Evolutionary conservation across 805 yeast species (phyloP), one percentile per base, ranked within the genome.

Genomic region (Myxozyma udenii): DNA sequence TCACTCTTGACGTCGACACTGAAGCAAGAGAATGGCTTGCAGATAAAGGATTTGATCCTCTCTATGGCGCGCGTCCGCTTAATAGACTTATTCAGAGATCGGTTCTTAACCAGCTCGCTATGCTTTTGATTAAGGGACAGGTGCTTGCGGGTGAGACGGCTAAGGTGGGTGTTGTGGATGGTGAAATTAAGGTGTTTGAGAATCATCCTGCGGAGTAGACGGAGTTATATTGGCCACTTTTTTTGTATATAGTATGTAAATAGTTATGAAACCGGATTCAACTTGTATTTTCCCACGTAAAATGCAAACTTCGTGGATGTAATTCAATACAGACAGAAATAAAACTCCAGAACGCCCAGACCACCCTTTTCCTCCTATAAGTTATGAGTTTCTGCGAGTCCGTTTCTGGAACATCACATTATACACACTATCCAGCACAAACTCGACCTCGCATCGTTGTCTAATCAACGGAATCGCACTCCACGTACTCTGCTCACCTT

Each of bases 1-100:
- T 93, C 63, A 60, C 60, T 21, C 66, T 85, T 33, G 68, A 74
- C 0, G 71, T 87, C 21, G 66, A 78, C 1, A 79, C 77, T 6
- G 80, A 71, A 2, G 95, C 91, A 3, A 87, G 85, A 66, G 78
- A 76, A 12, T 83, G 93, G 84, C 73, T 93, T 35, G 82, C 91
- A 3, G 81, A 84, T 25, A 75, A 85, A 59, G 98, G 98, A 2
- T 93, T 91, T 67, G 97, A 91, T 65, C 86, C 87, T 28, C 69
- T 83, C 39, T 93, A 91, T 65, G 98, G 98, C 61, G 98, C 98
- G 0, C 80, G 98, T 66, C 98, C 98, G 9, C 76, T 93, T 68
- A 91, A 93, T 74, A 79, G 98, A 63, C 77, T 89, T 46, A 81
- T 91, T 54, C 95, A 89, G 67, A 87, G 84, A 72, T 71, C 77